Conservation (phyloP, 495 filamentous ascomycete genomes). For the Penicillium angulare region DNA sequence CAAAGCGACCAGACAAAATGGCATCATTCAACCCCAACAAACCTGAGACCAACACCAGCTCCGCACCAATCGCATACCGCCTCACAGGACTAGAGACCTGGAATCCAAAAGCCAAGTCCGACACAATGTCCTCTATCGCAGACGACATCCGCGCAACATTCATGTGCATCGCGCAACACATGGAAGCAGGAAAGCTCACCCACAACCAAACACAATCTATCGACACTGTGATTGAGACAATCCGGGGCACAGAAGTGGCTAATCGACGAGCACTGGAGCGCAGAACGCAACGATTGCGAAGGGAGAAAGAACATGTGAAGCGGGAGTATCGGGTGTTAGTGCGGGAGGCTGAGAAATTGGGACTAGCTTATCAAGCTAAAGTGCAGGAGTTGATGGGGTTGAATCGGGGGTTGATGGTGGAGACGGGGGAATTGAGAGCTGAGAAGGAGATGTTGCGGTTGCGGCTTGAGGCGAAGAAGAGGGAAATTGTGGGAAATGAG, state of each 20-base stretch:
- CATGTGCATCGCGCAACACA: constrained; percentile 19
- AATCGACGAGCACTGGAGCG: too few relatives aligned
- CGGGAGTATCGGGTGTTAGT: constrained; percentile 1
- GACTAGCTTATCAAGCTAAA: too few relatives aligned
- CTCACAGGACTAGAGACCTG: constrained; percentile 19
- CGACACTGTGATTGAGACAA: constrained; percentile 21
- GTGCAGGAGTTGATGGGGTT: neutral
- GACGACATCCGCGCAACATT: constrained; percentile 29
- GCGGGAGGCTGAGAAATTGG: too few relatives aligned
- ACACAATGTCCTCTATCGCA: constrained; percentile 28
- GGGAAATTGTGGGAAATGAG: neutral
- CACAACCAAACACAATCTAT: constrained; percentile 16
- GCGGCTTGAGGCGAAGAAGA: neutral
- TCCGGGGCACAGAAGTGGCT: constrained; percentile 16
- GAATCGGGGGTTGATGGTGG: neutral
- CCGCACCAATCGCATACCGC: constrained; percentile 8
- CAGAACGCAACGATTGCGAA: neutral
- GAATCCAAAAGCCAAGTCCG: constrained; percentile 13
- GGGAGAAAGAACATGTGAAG: neutral
- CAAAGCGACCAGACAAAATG: too few relatives aligned
- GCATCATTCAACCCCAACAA: too few relatives aligned
- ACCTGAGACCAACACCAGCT: neutral
- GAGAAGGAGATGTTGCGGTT: neutral
- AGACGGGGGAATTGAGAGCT: neutral
- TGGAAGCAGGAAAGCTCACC: constrained; percentile 15